phyloP scores from a whole-genome alignment of 257 asterid genomes.

The Lycium barbarum region DNA sequence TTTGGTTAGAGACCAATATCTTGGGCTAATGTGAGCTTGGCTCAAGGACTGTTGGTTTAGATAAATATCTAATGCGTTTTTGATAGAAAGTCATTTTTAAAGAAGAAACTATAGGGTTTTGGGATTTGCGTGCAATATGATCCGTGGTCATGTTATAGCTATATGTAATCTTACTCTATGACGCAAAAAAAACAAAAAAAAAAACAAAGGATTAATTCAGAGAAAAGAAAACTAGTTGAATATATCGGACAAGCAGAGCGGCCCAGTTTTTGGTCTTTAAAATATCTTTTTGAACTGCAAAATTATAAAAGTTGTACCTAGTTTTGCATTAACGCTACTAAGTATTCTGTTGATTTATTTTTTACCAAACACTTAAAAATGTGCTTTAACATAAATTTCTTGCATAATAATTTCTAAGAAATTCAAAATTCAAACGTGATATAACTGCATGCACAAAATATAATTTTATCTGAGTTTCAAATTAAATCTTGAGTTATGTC shows the following conservation, averaged over 20 bases:
- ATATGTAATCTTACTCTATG: not conserved
- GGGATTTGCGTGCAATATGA: not conserved
- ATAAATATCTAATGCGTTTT: not conserved
- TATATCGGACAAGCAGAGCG: not conserved
- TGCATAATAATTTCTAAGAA: not conserved
- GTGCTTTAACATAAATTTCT: not conserved
- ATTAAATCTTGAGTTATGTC: not conserved
- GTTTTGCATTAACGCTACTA: not conserved
- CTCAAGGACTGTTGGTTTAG: not conserved
- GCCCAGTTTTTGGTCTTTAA: not conserved
- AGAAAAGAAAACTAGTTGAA: not conserved
- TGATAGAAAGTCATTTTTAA: not conserved
- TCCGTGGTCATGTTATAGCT: not conserved
- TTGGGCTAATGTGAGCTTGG: not conserved
- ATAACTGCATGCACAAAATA: not conserved
- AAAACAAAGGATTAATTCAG: not conserved
- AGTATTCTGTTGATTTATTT: not conserved
- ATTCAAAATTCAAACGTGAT: not conserved
- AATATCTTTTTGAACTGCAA: not conserved
- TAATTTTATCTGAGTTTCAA: not conserved
- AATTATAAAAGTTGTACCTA: not conserved
- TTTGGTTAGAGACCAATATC: not conserved
- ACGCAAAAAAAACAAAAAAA: not conserved
- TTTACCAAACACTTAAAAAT: not conserved
- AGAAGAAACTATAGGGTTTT: not conserved